phyloP scores from a whole-genome alignment of 2,329 filamentous ascomycete genomes.

The Phaeosphaeria sp. region DNA sequence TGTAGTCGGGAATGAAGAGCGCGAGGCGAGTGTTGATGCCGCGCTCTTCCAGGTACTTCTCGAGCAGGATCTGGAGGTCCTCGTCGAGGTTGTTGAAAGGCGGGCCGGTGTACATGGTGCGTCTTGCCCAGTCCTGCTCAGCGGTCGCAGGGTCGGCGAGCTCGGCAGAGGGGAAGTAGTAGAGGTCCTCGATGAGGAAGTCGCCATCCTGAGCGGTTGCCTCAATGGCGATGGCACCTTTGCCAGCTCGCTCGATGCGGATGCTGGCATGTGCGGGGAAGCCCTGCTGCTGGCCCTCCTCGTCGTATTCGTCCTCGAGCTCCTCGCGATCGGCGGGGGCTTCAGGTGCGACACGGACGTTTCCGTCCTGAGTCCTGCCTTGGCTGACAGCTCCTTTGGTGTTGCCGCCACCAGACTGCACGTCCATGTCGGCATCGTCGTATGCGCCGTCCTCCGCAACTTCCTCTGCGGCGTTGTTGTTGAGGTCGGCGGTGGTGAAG shows the following conservation, averaged over 20 bases:
- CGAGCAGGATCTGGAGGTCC: slow-evolving; percentile 89
- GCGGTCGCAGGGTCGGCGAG: slow-evolving; percentile 78
- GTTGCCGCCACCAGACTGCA: slow-evolving; percentile 64
- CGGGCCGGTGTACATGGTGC: slow-evolving; percentile 85
- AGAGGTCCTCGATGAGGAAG: slow-evolving; percentile 89
- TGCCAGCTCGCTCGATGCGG: slow-evolving; percentile 84
- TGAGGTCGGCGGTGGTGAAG: slow-evolving; percentile 85
- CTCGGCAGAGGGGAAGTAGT: slow-evolving; percentile 80
- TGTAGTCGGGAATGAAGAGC: slow-evolving; percentile 92
- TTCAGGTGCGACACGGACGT: slow-evolving; percentile 63
- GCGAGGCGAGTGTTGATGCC: slow-evolving; percentile 88
- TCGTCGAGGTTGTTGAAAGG: slow-evolving; percentile 94
- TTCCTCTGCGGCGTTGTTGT: slow-evolving; percentile 53
- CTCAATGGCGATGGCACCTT: slow-evolving; percentile 87
- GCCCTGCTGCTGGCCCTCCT: slow-evolving; percentile 60
- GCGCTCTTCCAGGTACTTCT: slow-evolving; percentile 93
- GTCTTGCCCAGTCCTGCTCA: slow-evolving; percentile 77
- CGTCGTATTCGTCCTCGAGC: slow-evolving; percentile 62
- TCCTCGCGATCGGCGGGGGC: slow-evolving; percentile 66
- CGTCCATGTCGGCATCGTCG: slow-evolving; percentile 48
- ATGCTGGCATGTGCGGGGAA: slow-evolving; percentile 87
- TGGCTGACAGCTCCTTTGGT: slow-evolving; percentile 64
- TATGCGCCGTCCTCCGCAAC: slow-evolving; percentile 63
- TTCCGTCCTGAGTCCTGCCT: slow-evolving; percentile 57
- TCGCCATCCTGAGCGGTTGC: slow-evolving; percentile 84